Percentiles rank a stretch among this genome's conserved stretches.
Evolutionary conservation across 1,284 basidiomycete genomes (phyloP).

Genomic region (Takashimella koratensis): DNA sequence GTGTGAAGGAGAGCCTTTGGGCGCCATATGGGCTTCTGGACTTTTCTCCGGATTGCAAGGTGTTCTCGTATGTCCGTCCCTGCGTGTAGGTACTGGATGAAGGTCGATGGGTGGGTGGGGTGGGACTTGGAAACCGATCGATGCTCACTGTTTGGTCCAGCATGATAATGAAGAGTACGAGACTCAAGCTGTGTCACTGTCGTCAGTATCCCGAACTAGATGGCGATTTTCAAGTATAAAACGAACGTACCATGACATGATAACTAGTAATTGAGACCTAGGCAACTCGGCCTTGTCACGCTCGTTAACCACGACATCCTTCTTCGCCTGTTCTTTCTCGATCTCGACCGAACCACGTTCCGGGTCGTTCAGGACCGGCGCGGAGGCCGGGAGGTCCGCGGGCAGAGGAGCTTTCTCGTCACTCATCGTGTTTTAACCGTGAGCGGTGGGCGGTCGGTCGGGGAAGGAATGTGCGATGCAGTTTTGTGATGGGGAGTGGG

Average conservation of each 20-base stretch:
- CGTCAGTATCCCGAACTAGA: conserved; percentile 29
- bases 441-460: no score
- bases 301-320: not conserved
- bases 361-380: not conserved
- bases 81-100: no score
- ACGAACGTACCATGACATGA: not conserved
- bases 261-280: not conserved
- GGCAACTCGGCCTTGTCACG: not conserved
- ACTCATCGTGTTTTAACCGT: not conserved
- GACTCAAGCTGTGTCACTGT: conserved; percentile 27
- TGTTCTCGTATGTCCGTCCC: no score
- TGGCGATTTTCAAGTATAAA: no score
- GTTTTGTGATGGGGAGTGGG: no score
- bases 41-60: no score
- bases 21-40: no score
- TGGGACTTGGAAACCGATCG: no score
- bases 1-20: no score
- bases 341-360: not conserved
- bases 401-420: not conserved
- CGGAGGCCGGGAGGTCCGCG: not conserved
- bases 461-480: no score
- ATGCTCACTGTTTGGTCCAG: conserved; percentile 36
- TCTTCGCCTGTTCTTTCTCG: not conserved
- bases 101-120: no score
- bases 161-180: conserved; percentile 42